Conservation (phyloP, 306 rosid species). For the Casuarina glauca region DNA sequence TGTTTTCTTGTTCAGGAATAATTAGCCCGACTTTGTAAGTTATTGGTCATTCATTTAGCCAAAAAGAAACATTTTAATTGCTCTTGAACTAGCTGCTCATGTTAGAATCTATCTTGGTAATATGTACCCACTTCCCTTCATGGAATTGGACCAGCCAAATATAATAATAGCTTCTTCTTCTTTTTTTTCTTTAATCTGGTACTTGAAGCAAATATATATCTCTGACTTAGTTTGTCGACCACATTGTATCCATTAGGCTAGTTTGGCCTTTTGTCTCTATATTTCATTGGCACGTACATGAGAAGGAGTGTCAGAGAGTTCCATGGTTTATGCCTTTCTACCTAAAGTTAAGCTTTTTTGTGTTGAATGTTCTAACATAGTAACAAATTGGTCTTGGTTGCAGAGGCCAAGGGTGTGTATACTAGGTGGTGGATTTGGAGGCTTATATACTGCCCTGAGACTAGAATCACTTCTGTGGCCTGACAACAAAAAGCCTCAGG, state of each 20-base stretch:
- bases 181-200: too few species aligned
- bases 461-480: conserved; percentile 91
- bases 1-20: too few species aligned
- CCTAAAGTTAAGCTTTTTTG: background rate
- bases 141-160: too few species aligned
- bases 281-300: background rate
- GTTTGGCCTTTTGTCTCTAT: background rate
- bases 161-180: too few species aligned
- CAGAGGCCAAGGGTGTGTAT: conserved; percentile 91
- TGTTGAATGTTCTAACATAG: background rate
- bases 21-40: too few species aligned
- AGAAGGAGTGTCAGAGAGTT: background rate
- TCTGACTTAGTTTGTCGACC: background rate
- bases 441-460: conserved; percentile 89
- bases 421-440: conserved; percentile 98
- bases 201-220: background rate
- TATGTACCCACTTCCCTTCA: too few species aligned
- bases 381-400: background rate
- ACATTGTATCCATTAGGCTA: background rate
- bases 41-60: too few species aligned
- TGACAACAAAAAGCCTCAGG: conserved; percentile 80
- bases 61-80: too few species aligned
- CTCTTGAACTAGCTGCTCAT: too few species aligned
- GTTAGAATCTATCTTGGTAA: too few species aligned
- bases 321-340: background rate